Evolutionary conservation across 345 rosid genomes (phyloP).

Genomic region (Citrus australasica): DNA sequence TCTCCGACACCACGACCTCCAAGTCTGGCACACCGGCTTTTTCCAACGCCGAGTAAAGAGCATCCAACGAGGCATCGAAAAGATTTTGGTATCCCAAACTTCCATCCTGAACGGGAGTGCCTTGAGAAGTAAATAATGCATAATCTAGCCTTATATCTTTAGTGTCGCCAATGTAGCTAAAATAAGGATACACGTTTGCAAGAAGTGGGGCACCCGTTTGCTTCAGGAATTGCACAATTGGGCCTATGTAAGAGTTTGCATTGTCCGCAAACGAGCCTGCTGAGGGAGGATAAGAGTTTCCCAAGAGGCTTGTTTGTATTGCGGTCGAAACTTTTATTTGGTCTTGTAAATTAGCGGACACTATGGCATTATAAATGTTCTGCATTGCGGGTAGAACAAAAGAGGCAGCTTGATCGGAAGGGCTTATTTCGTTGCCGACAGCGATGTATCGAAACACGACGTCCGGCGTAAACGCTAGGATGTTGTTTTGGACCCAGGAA

Average conservation of each 20-base stretch:
- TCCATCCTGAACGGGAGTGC: constrained; percentile 14
- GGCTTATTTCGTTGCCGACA: constrained; percentile 43
- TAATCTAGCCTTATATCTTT: constrained; percentile 8
- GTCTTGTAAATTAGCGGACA: constrained; percentile 15
- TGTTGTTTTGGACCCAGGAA: constrained; percentile 34
- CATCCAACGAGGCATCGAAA: constrained; percentile 26
- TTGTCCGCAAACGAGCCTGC: constrained; percentile 2
- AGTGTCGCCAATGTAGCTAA: background rate
- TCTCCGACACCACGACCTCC: constrained; percentile 23
- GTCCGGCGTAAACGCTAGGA: constrained; percentile 21
- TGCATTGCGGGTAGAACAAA: constrained; percentile 28
- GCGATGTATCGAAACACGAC: constrained; percentile 51
- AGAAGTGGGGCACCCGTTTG: constrained; percentile 19
- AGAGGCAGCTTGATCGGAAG: constrained; percentile 12
- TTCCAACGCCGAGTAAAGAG: constrained; percentile 22
- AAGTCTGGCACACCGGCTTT: constrained; percentile 1
- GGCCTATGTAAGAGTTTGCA: constrained; percentile 21
- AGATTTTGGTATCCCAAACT: constrained; percentile 16
- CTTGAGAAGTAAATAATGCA: constrained; percentile 17
- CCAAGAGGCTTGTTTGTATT: constrained; percentile 11
- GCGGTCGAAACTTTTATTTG: constrained; percentile 42
- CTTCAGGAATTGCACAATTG: constrained; percentile 23
- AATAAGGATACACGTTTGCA: constrained; percentile 27
- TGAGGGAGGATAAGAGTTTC: constrained; percentile 30
- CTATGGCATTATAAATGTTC: constrained; percentile 21